Base-by-base conservation (phyloP, 306 rosid species). In the Gastrolobium bilobum region DNA sequence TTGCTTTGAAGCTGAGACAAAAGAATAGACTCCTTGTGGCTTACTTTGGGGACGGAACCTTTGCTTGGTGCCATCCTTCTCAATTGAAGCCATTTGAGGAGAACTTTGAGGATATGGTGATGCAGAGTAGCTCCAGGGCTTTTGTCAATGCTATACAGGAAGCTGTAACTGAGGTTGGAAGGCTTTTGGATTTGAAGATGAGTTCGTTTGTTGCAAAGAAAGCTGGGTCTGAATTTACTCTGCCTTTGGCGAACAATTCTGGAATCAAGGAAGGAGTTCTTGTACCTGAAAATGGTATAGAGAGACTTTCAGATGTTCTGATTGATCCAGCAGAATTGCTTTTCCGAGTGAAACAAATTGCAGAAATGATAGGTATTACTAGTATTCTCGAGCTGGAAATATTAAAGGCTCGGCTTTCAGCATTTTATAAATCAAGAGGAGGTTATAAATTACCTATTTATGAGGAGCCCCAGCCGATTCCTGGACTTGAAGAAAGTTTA, bases 21-120 rank as follows among this genome's bases (percentile, higher is more conserved):
- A 88, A 71, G 63, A 83, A 78, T 50, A 68, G 88, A 30, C 33
- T 81, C 50, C 90, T 92, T 52, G 97, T 92, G 66, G 90, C 91
- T 1, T 92, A 90, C 82, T 92, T 88, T 51, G 97, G 97, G 50
- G 97, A 92, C 40, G 87, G 85, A 15, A 88, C 97, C 10, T 92
- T 92, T 81, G 92, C 97, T 35, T 92, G 94, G 97, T 92, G 94
- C 81, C 85, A 82, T 75, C 86, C 91, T 10, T 92, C 90, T 37
- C 94, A 88, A 51, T 71, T 92, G 81, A 92, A 87, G 83, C 91
- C 85, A 1, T 90, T 92, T 59, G 87, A 77, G 86, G 90, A 86
- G 50, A 84, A 83, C 70, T 90, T 90, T 38, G 79, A 61, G 30
- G 87, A 90, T 77, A 90, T 87, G 89, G 85, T 83, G 38, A 79